These are phyloP conservation scores for Hymenoscyphus infarciens DNA, from an alignment of 2,329 filamentous ascomycete species.

Conservation along the genomic window DNA sequence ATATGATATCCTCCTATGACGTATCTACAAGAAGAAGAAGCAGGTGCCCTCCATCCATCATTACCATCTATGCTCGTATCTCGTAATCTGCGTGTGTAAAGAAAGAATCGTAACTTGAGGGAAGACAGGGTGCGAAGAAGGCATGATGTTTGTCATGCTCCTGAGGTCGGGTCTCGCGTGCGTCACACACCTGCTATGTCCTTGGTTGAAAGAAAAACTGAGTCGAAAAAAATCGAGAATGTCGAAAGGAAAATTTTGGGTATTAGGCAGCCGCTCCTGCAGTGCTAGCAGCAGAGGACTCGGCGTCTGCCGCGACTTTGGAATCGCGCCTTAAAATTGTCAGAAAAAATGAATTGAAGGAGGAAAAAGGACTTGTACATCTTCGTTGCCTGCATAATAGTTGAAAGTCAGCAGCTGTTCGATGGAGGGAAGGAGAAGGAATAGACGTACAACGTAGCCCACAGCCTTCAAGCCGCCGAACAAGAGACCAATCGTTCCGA, in stretches of 20 bases:
- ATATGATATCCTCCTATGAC: not conserved
- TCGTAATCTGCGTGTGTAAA: not conserved
- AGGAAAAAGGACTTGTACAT: not conserved
- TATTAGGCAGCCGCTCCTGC: not conserved
- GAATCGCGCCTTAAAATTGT: not conserved
- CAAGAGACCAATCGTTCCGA: not conserved
- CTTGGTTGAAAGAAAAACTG: not conserved
- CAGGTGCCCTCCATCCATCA: not conserved
- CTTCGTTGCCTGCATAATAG: not conserved
- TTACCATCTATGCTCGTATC: not conserved
- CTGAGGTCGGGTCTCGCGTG: not conserved
- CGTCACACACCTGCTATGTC: too few species aligned
- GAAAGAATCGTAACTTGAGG: not conserved
- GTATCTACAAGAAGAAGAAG: not conserved
- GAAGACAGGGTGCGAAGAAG: not conserved
- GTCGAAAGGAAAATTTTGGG: not conserved
- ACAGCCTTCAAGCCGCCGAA: not conserved
- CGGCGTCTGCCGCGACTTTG: not conserved
- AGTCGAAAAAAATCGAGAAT: not conserved
- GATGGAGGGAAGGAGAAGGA: not conserved
- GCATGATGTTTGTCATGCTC: not conserved
- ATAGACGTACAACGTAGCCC: not conserved
- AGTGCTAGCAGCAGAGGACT: not conserved
- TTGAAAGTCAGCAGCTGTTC: not conserved
- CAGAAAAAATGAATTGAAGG: not conserved